Base-by-base conservation (phyloP, 148 eudicot species). In the Silene latifolia region DNA sequence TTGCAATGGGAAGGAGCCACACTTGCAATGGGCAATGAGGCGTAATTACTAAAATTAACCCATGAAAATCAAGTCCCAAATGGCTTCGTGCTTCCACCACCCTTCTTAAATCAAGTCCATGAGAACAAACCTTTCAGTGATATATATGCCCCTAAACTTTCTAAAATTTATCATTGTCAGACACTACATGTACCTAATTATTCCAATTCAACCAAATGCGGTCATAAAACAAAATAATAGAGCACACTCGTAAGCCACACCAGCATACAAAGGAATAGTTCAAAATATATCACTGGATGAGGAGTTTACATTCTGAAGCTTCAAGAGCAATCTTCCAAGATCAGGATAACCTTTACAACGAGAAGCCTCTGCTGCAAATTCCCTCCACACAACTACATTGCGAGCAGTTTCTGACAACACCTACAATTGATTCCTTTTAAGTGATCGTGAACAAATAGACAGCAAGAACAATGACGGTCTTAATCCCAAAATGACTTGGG, bases 251-350 rank as follows among this genome's bases (percentile, higher is more conserved):
- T 61, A n/a, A 62, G n/a, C 10, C 25, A 39, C 62, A 48, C 63
- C 6, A 70, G 51, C 72, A 60, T 3, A 68, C 11, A 61, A 18
- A 56, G 3, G 27, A 75, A 65, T 46, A 23, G 44, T 51, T 75
- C 53, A 64, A 29, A 59, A 32, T 24, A 59, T 72, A 24, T 24
- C 51, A 78, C 23, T 74, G 74, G 75, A 76, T 69, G 65, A 82
- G 80, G 72, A 72, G 23, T 79, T 91, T 92, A 96, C 99, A 78
- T 81, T 89, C 70, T 84, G 87, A 78, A 96, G 93, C 85, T 89
- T 92, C 71, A 87, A 72, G 79, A 92, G 98, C 88, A 89, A 82
- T 85, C 85, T 88, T 80, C 99, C 99, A 71, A 96, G 91, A 82
- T 92, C 94, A 76, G 88, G 78, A 81, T 96, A 96, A 77, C 84